These are phyloP conservation scores for Penicillium oxalicum DNA, from an alignment of 2,329 filamentous ascomycete genomes.

Conservation along the genomic window DNA sequence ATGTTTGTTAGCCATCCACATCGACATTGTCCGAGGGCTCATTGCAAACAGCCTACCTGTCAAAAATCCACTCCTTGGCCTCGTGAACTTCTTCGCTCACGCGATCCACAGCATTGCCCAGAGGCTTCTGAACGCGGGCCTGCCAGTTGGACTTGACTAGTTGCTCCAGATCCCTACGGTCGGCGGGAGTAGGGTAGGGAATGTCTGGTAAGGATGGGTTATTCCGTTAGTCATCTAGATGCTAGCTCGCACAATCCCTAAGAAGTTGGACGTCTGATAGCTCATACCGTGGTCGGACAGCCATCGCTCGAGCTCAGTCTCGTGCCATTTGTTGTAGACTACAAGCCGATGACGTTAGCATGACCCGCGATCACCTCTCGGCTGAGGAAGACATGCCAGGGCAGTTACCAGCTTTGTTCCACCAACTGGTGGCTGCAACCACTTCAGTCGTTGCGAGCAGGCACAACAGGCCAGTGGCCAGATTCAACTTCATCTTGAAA, in stretches of 20 bases:
- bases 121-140: constrained; percentile 59
- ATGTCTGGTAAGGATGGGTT: constrained; percentile 47
- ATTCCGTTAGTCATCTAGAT: background rate
- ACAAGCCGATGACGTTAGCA: constrained; percentile 10
- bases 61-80: constrained; percentile 87
- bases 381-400: background rate
- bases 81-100: constrained; percentile 64
- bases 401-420: constrained; percentile 71
- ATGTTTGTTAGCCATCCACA: background rate
- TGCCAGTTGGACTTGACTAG: constrained; percentile 91
- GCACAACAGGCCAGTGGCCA: constrained; percentile 63
- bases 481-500: constrained; percentile 67
- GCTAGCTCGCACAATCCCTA: no score
- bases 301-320: constrained; percentile 96
- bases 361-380: background rate
- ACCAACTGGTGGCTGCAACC: constrained; percentile 72
- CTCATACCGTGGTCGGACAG: constrained; percentile 68
- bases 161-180: constrained; percentile 90
- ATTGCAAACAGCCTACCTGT: constrained; percentile 50
- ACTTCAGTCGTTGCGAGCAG: constrained; percentile 63
- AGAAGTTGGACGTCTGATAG: no score
- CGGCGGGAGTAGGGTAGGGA: constrained; percentile 80
- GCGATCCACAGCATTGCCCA: constrained; percentile 76
- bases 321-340: constrained; percentile 99
- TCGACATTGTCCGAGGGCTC: no score